Evolutionary conservation across 805 yeast genomes (phyloP).

Genomic region (Yamadazyma tumulicola): DNA sequence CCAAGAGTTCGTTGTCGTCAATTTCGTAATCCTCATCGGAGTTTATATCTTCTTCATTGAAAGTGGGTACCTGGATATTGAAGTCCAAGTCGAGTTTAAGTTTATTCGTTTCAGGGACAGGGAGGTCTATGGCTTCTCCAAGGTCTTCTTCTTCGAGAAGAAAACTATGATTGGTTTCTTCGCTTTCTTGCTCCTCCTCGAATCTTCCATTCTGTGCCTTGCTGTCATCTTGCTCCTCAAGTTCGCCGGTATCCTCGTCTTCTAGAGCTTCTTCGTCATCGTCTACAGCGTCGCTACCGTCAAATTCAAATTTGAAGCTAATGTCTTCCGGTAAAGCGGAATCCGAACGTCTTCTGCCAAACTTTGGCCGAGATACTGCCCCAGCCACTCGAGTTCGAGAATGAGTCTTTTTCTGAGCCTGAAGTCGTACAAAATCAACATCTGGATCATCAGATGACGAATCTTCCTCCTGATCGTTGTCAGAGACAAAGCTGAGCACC

Average conservation of each 20-base stretch:
- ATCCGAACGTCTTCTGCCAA: conserved; percentile 34
- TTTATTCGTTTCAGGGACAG: conserved; percentile 7
- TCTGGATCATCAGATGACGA: conserved; percentile 60
- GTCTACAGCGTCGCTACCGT: conserved; percentile 17
- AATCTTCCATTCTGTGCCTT: conserved; percentile 6
- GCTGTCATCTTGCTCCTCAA: conserved; percentile 16
- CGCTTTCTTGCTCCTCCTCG: conserved; percentile 7
- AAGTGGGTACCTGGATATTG: conserved; percentile 45
- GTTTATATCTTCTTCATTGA: conserved; percentile 44
- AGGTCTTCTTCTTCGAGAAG: conserved; percentile 9
- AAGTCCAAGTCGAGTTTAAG: conserved; percentile 25
- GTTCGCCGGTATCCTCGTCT: conserved; percentile 5
- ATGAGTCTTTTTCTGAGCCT: conserved; percentile 61
- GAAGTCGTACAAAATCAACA: conserved; percentile 68
- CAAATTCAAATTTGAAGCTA: conserved; percentile 40
- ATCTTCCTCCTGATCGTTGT: conserved; percentile 19
- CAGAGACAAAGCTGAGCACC: conserved; percentile 7
- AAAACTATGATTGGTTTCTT: no score
- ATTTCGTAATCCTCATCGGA: conserved; percentile 68
- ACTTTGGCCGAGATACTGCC: conserved; percentile 19
- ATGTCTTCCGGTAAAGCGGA: conserved; percentile 43
- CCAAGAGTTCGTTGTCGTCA: conserved; percentile 45
- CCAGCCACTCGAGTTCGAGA: conserved; percentile 30
- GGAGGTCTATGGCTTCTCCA: conserved; percentile 9
- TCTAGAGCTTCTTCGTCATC: conserved; percentile 18